Base-by-base conservation (phyloP, 345 rosid species). In the Geranium brycei region DNA sequence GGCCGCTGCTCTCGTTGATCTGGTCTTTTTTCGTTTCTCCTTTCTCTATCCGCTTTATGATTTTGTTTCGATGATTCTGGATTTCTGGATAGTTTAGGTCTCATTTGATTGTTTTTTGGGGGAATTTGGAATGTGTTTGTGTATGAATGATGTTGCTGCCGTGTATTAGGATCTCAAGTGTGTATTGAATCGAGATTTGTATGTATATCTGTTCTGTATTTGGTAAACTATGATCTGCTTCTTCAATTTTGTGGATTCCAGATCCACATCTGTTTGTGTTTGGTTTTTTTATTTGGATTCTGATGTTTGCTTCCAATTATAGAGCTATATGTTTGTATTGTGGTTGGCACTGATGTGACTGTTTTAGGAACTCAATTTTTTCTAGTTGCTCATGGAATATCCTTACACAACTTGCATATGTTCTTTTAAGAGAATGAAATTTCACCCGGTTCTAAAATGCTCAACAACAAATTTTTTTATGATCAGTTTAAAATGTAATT, bases 1-100 rank as follows among this genome's bases (percentile, higher is more conserved):
- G 67, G 99, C 97, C n/a, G 99, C 99, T 59, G 97, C 99, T 4
- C 89, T 93, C 59, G 97, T 90, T 72, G 99, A 93, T 85, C 91
- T 93, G 84, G 99, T 92, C 19, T 62, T 61, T 66, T 28, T 41
- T 1, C 19, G 4, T 53, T 66, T 56, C 58, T 58, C 5, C 31
- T 5, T 51, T 38, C 23, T 38, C 28, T 19, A 8, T 19, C 58
- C 38, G 51, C 47, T 17, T 35, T 5, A 65, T 18, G 3, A 5
- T n/a, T 65, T 15, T 57, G n/a, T 65, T 17, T n/a, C n/a, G n/a
- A n/a, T 15, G 18, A 10, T 17, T 57, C 58, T 14, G 40, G 18
- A 35, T 17, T 12, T 19, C 15, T 19, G 31, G 15, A 12, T 3
- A 30, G 19, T 59, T 59, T 4, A 14, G 31, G 4, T 19, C 1